Base-by-base conservation (phyloP, 495 filamentous ascomycete species). In the Neurospora sp. region DNA sequence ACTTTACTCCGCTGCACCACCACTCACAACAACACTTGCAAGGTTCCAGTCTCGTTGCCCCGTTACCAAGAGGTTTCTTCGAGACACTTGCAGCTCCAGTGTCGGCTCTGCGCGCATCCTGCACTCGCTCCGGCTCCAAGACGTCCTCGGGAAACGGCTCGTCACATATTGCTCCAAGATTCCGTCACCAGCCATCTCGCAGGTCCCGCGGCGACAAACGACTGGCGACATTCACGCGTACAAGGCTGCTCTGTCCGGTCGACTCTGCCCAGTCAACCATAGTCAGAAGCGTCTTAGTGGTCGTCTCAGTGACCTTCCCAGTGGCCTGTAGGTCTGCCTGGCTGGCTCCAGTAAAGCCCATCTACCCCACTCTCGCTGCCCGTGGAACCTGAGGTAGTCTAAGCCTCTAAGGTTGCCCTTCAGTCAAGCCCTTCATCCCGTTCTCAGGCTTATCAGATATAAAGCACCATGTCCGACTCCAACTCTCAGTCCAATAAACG, bases 131-230 rank as follows among this genome's bases (percentile, higher is more conserved):
- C 54, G 23, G 23, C 54, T 62, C 54, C 54, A 62, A 62, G 54
- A 35, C 54, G 54, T 62, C 27, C 54, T 62, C 54, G 27, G 23
- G 54, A 62, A 35, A 35, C 54, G 54, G 54, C 54, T 35, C 27
- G 54, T 66, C 54, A 37, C 54, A 66, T 66, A 66, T 66, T 66
- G 31, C 54, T 27, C 27, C 23, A 35, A 16, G 54, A 66, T 66
- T 66, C 27, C 54, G 54, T 69, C 39, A 44, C 35, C 74, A 71
- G 27, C 71, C 73, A 42, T 60, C 73, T 69, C 71, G 46, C 71
- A 35, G 14, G n/a, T 31, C 27, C 60, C 60, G 39, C 70, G 39
- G 14, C 71, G 62, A 37, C 74, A 40, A 38, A 37, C 70, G 40
- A 70, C 40, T 66, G 54, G 27, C 54, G 27, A 37, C 54, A 8